Evolutionary conservation across 306 rosid genomes (phyloP).

Genomic region (Cucumis melo): DNA sequence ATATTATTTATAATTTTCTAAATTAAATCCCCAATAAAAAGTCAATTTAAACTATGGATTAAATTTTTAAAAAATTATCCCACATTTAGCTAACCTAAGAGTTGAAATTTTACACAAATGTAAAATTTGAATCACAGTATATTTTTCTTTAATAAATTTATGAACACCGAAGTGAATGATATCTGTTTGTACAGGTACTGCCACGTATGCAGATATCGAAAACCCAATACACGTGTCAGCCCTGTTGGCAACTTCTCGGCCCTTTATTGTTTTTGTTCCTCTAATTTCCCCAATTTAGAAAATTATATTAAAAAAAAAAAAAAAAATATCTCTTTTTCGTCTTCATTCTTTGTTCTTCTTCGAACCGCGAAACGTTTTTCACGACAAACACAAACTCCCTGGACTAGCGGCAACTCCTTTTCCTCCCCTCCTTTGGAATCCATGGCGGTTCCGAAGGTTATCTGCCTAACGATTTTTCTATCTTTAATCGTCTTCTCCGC

Average conservation of each 20-base stretch:
- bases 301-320: neutral
- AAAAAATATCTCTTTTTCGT: neutral
- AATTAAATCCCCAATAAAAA: too few relatives aligned
- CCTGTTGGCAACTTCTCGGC: neutral
- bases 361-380: neutral
- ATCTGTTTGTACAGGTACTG: neutral
- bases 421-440: conserved; percentile 1
- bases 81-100: too few relatives aligned
- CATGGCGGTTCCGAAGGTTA: conserved; percentile 64
- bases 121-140: too few relatives aligned
- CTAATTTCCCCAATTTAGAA: neutral
- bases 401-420: neutral
- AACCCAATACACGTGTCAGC: neutral
- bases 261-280: neutral
- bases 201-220: neutral
- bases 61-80: too few relatives aligned
- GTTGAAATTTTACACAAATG: too few relatives aligned
- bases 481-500: conserved; percentile 30
- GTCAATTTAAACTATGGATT: too few relatives aligned
- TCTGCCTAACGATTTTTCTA: conserved; percentile 29
- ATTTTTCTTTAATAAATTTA: too few relatives aligned
- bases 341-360: neutral
- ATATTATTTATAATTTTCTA: too few relatives aligned
- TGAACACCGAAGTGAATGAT: too few relatives aligned
- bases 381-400: neutral